A percentile compares a stretch with the other conserved stretches of the same genome.
phyloP scores from a whole-genome alignment of 192 early-diverging fungal genomes.

The Gryganskiella cystojenkinii region DNA sequence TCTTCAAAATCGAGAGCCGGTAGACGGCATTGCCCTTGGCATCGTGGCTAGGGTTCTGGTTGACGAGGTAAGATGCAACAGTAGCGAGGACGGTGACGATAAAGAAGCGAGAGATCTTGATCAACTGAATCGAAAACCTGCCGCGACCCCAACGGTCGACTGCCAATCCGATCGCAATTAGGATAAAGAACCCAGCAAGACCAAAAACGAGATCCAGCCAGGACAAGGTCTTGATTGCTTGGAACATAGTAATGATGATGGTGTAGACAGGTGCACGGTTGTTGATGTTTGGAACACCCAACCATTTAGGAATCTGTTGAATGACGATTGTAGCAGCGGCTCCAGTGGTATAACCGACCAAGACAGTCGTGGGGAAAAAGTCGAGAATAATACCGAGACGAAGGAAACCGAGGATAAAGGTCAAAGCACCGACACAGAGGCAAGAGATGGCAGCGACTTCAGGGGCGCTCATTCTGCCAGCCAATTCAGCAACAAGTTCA shows the following conservation, averaged over 20 bases:
- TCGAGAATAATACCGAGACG: conserved; percentile 89
- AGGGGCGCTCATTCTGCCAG: conserved; percentile 62
- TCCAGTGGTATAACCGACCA: conserved; percentile 91
- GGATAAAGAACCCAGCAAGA: conserved; percentile 53
- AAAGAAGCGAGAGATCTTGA: conserved; percentile 78
- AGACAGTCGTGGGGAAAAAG: conserved; percentile 85
- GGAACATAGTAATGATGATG: conserved; percentile 78
- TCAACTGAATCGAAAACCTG: conserved; percentile 63
- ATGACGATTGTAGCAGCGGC: conserved; percentile 84
- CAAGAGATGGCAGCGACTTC: conserved; percentile 74
- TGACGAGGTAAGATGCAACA: conserved; percentile 73
- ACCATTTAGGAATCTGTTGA: conserved; percentile 80
- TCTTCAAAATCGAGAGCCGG: conserved; percentile 73
- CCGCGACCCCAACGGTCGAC: conserved; percentile 42
- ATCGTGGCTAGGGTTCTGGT: conserved; percentile 51
- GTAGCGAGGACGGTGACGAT: conserved; percentile 84
- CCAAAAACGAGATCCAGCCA: conserved; percentile 73
- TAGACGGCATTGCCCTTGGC: conserved; percentile 55
- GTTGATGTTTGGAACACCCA: conserved; percentile 82
- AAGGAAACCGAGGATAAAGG: conserved; percentile 78
- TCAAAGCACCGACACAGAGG: conserved; percentile 69
- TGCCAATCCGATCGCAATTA: conserved; percentile 54
- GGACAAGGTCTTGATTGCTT: conserved; percentile 52
- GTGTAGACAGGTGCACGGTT: conserved; percentile 74
- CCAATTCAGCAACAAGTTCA: conserved; percentile 63